These are phyloP conservation scores for Colletotrichum eremochloae DNA, from an alignment of 2,329 filamentous ascomycete genomes.

Conservation along the genomic window DNA sequence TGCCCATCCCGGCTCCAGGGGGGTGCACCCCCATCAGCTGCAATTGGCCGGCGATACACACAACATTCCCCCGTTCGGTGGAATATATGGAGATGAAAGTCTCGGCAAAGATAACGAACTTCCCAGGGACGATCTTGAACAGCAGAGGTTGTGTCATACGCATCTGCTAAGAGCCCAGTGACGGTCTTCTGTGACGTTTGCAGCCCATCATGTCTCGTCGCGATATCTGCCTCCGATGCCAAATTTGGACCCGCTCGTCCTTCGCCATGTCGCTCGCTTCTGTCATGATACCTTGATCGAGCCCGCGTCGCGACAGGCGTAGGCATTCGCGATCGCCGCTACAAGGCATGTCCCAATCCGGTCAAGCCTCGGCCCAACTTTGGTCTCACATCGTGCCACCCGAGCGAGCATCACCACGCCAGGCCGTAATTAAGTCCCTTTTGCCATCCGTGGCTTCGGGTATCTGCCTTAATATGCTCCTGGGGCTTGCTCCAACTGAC, in stretches of 20 bases:
- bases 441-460: conserved; percentile 35
- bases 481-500: conserved; percentile 21
- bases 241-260: conserved; percentile 14
- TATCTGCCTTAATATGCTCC: conserved; percentile 38
- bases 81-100: conserved; percentile 35
- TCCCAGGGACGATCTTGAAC: conserved; percentile 1
- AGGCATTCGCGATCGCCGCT: conserved; percentile 1
- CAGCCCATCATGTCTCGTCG: not conserved
- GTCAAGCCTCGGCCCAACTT: conserved; percentile 16
- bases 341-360: not conserved
- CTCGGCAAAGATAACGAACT: conserved; percentile 41
- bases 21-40: conserved; percentile 14
- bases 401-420: conserved; percentile 17
- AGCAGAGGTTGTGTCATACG: conserved; percentile 21
- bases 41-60: conserved; percentile 37
- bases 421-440: not conserved
- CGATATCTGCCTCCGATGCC: conserved; percentile 26
- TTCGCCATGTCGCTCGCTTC: conserved; percentile 12
- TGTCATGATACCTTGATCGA: conserved; percentile 21
- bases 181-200: not conserved
- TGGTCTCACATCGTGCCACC: conserved; percentile 17
- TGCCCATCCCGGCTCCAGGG: conserved; percentile 21
- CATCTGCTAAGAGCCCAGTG: conserved; percentile 25
- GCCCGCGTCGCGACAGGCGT: not conserved
- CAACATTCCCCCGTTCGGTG: conserved; percentile 19